These are phyloP conservation scores for Suillus luteus DNA, from an alignment of 768 basidiomycete genomes.

Conservation along the genomic window DNA sequence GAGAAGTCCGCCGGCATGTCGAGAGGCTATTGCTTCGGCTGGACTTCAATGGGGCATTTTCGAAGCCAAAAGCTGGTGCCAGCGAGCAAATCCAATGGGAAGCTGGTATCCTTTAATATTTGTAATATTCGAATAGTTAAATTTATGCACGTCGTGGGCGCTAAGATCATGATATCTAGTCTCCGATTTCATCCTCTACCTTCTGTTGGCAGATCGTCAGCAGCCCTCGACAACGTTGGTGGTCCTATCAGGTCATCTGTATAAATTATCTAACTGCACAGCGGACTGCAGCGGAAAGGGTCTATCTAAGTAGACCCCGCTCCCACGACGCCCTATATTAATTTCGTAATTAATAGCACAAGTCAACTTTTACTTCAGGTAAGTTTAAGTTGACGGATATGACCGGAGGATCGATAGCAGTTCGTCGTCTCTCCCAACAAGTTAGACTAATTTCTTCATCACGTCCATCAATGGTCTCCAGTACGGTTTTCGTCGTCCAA, in stretches of 20 bases:
- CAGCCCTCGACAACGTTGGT: not conserved
- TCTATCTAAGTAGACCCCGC: not conserved
- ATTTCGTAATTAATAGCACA: slow-evolving; percentile 4
- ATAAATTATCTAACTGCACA: not conserved
- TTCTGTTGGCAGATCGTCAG: not conserved
- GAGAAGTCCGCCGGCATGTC: slow-evolving; percentile 74
- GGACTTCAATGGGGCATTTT: slow-evolving; percentile 83
- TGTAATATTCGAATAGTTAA: slow-evolving; percentile 5
- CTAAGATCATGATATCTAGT: not conserved
- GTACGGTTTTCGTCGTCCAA: slow-evolving; percentile 18
- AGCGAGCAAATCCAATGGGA: not conserved
- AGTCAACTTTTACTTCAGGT: not conserved
- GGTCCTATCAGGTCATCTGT: not conserved
- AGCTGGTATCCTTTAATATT: not conserved
- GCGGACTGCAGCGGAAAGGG: not conserved
- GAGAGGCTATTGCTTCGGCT: slow-evolving; percentile 80
- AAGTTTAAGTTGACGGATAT: slow-evolving; percentile 24
- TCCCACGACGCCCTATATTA: not conserved
- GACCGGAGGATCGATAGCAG: slow-evolving; percentile 25
- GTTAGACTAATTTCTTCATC: slow-evolving; percentile 52
- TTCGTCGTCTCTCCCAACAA: slow-evolving; percentile 61
- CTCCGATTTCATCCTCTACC: not conserved
- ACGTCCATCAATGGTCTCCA: slow-evolving; percentile 44
- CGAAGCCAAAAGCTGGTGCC: slow-evolving; percentile 41
- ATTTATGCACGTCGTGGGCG: not conserved